Conservation (phyloP, 306 rosid species). For the Sophora flavescens region DNA sequence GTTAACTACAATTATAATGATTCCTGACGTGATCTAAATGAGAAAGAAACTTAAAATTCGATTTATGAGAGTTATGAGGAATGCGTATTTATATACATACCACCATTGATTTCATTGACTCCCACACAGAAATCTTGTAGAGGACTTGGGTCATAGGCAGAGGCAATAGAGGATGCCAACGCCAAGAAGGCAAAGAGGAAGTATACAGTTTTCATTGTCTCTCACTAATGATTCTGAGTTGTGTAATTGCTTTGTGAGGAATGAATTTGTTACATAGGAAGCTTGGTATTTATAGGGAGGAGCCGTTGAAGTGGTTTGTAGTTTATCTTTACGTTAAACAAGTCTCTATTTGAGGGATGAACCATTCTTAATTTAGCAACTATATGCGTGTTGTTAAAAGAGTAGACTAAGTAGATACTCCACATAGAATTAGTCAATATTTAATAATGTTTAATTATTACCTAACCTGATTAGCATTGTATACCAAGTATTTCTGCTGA, state of each 20-base stretch:
- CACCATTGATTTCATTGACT: neutral
- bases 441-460: no score
- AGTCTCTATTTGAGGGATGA: no score
- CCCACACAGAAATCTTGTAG: neutral
- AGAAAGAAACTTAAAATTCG: no score
- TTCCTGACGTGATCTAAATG: no score
- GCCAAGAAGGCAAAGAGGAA: neutral
- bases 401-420: no score
- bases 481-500: no score
- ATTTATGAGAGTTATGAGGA: neutral
- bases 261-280: neutral
- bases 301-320: slow-evolving; percentile 4
- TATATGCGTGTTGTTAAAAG: no score
- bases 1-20: no score
- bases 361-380: no score
- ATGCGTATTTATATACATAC: neutral
- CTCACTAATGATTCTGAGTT: neutral
- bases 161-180: neutral
- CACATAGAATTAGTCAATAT: no score
- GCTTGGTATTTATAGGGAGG: slow-evolving; percentile 6
- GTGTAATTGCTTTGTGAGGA: neutral
- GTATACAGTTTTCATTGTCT: neutral
- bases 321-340: neutral
- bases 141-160: neutral
- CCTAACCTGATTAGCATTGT: no score